Evolutionary conservation across 345 rosid genomes (phyloP).

Genomic region (Heritiera littoralis): DNA sequence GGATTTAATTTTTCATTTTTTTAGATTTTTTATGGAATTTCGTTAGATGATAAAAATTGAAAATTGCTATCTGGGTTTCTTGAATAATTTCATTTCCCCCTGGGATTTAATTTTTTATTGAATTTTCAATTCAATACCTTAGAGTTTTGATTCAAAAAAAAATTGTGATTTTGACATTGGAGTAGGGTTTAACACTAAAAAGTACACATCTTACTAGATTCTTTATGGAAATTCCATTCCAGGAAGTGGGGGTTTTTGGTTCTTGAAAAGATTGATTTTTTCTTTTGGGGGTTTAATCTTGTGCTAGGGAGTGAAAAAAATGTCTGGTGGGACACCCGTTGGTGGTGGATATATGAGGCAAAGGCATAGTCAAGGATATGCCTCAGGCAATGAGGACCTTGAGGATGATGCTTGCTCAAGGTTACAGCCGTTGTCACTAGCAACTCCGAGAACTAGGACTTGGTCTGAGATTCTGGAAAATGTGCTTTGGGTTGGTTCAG

Average conservation of each 20-base stretch:
- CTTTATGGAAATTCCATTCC: slow-evolving; percentile 22
- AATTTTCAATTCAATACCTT: background rate
- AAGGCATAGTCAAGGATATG: slow-evolving; percentile 92
- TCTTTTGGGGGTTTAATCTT: background rate
- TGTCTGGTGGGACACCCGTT: slow-evolving; percentile 95
- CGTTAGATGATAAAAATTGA: background rate
- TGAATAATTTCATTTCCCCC: slow-evolving; percentile 9
- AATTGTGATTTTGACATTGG: background rate
- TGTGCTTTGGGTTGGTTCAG: slow-evolving; percentile 83
- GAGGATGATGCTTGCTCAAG: slow-evolving; percentile 97
- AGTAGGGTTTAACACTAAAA: slow-evolving; percentile 16
- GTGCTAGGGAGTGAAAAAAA: slow-evolving; percentile 26
- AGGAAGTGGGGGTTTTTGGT: slow-evolving; percentile 17
- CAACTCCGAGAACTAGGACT: slow-evolving; percentile 44
- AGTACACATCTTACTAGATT: slow-evolving; percentile 9
- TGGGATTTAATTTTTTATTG: slow-evolving; percentile 1
- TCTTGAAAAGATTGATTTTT: slow-evolving; percentile 18
- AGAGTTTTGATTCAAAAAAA: background rate
- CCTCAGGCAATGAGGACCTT: slow-evolving; percentile 80
- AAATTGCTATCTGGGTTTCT: slow-evolving; percentile 21
- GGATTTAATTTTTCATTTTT: background rate
- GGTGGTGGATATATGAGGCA: slow-evolving; percentile 91
- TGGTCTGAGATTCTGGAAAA: slow-evolving; percentile 78
- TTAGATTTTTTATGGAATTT: background rate
- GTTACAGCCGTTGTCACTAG: slow-evolving; percentile 45